Evolutionary conservation across 1,139 yeast species (phyloP).

Genomic region (Petasospora rhodanensis): DNA sequence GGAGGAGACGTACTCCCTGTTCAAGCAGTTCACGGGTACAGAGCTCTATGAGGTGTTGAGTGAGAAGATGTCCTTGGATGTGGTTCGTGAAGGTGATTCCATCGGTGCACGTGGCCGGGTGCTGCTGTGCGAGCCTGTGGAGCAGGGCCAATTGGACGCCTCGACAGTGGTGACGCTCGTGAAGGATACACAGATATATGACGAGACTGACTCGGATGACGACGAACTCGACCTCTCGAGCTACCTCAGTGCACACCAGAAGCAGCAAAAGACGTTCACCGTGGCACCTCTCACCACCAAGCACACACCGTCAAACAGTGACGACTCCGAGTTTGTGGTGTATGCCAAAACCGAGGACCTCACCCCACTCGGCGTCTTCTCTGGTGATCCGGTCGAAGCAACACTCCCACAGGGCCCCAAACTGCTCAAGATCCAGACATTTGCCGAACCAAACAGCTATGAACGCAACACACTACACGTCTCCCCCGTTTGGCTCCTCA

Average conservation of each 20-base stretch:
- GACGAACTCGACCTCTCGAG: slow-evolving; percentile 12
- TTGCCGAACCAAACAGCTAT: slow-evolving; percentile 58
- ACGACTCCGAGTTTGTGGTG: slow-evolving; percentile 44
- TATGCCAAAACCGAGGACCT: slow-evolving; percentile 52
- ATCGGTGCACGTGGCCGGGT: slow-evolving; percentile 40
- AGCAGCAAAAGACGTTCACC: slow-evolving; percentile 9
- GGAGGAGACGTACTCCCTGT: slow-evolving; percentile 14
- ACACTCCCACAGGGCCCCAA: slow-evolving; percentile 15
- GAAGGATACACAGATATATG: slow-evolving; percentile 28
- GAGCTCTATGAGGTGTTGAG: slow-evolving; percentile 12
- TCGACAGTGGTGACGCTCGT: slow-evolving; percentile 52
- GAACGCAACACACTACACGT: slow-evolving; percentile 40
- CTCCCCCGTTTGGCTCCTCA: slow-evolving; percentile 62
- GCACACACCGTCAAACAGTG: slow-evolving; percentile 24
- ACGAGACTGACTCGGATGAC: slow-evolving; percentile 9
- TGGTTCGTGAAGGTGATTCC: slow-evolving; percentile 22
- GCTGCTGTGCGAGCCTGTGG: slow-evolving; percentile 65
- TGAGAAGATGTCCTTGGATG: slow-evolving; percentile 8
- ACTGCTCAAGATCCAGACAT: slow-evolving; percentile 50
- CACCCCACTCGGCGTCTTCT: slow-evolving; percentile 54
- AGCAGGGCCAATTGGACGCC: slow-evolving; percentile 52
- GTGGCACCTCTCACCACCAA: slow-evolving; percentile 12
- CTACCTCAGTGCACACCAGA: slow-evolving; percentile 8
- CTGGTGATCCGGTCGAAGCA: slow-evolving; percentile 60
- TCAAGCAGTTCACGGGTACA: slow-evolving; percentile 16